Conservation (phyloP, 495 filamentous ascomycete species). For the Penicillium paradoxum region DNA sequence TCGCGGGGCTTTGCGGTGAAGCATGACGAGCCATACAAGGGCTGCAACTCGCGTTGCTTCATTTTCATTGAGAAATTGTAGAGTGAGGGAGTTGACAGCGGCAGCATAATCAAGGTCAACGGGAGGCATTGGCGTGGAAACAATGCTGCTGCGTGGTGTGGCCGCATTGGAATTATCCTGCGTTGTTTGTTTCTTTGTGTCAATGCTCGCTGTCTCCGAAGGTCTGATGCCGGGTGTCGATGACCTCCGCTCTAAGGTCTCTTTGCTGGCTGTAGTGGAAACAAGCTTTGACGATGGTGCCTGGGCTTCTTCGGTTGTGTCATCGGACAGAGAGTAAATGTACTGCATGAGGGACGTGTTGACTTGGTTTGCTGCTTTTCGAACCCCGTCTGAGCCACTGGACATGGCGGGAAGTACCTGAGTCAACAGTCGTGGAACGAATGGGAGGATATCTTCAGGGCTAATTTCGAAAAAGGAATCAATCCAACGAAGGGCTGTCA, state of each 20-base stretch:
- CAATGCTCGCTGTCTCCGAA: constrained; percentile 29
- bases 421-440: constrained; percentile 84
- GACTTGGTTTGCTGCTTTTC: constrained; percentile 80
- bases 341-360: constrained; percentile 88
- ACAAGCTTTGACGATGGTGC: constrained; percentile 31
- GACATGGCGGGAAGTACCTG: constrained; percentile 94
- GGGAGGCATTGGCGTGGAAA: constrained; percentile 42
- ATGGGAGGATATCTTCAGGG: constrained; percentile 93
- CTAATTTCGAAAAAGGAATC: constrained; percentile 96
- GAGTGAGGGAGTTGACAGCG: constrained; percentile 88
- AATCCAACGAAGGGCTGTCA: constrained; percentile 91
- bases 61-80: constrained; percentile 94
- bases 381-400: constrained; percentile 80
- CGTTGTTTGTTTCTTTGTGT: constrained; percentile 33
- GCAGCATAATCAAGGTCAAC: constrained; percentile 91
- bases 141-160: constrained; percentile 41
- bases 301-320: constrained; percentile 46
- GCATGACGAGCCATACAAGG: constrained; percentile 93
- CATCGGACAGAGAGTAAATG: constrained; percentile 84
- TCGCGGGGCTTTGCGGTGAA: constrained; percentile 88
- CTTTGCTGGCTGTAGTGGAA: constrained; percentile 43
- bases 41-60: constrained; percentile 93
- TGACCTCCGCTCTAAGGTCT: constrained; percentile 49
- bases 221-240: constrained; percentile 45
- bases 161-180: constrained; percentile 41